Evolutionary conservation across 441 rosid genomes (phyloP).

Genomic region (Hura crepitans): DNA sequence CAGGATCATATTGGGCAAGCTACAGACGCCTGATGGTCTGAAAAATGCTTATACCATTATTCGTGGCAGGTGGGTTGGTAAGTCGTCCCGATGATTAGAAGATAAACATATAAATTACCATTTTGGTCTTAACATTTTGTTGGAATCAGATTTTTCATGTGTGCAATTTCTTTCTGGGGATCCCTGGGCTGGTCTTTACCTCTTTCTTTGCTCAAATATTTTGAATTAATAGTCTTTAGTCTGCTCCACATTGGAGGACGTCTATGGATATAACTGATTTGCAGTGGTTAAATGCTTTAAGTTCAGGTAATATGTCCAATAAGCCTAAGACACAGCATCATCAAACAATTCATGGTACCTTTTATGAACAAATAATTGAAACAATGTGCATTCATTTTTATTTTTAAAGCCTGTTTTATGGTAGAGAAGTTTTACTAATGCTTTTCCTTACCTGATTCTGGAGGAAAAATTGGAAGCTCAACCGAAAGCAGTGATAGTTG

Average conservation of each 20-base stretch:
- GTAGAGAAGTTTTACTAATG: neutral
- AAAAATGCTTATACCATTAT: conserved; percentile 81
- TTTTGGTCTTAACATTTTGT: conserved; percentile 21
- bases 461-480: neutral
- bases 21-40: conserved; percentile 79
- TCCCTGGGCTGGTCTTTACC: conserved; percentile 10
- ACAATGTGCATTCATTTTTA: too few relatives aligned
- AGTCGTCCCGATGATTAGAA: conserved; percentile 40
- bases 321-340: neutral
- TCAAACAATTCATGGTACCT: neutral
- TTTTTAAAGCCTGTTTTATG: neutral
- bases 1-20: conserved; percentile 96
- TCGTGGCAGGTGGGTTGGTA: conserved; percentile 93
- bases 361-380: neutral
- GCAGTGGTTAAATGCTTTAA: conserved; percentile 1
- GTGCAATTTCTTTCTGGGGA: conserved; percentile 10
- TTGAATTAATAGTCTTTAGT: neutral
- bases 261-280: neutral
- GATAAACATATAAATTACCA: conserved; percentile 22
- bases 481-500: neutral
- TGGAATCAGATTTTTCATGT: conserved; percentile 15
- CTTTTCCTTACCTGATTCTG: neutral
- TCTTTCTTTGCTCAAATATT: conserved; percentile 1
- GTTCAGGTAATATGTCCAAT: neutral
- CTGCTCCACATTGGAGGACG: neutral